phyloP scores from a whole-genome alignment of 345 rosid species.

The Pistacia atlantica region DNA sequence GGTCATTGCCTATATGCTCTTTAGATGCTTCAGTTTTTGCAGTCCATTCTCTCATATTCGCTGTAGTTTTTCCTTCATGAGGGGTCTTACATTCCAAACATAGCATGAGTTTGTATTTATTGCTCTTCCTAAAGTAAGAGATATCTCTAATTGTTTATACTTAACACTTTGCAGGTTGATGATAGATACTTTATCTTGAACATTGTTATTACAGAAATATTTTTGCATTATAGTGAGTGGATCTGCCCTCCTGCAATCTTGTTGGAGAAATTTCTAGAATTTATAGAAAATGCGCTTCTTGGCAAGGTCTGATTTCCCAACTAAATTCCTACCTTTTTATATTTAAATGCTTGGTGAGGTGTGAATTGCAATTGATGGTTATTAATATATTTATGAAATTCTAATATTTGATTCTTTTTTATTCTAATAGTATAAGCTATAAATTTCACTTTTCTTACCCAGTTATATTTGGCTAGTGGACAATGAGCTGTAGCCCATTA shows the following conservation, averaged over 20 bases:
- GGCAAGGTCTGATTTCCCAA: slow-evolving; percentile 56
- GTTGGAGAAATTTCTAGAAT: slow-evolving; percentile 58
- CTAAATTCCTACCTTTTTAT: background rate
- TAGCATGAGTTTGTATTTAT: background rate
- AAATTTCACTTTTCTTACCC: background rate
- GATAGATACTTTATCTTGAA: slow-evolving; percentile 68
- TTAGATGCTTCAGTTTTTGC: background rate
- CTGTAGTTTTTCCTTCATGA: background rate
- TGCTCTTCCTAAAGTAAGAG: background rate
- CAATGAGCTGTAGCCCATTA: background rate
- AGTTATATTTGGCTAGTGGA: background rate
- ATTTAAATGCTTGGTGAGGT: background rate
- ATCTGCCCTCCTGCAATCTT: slow-evolving; percentile 48
- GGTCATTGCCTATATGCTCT: background rate
- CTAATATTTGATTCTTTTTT: background rate
- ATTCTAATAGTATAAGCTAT: background rate
- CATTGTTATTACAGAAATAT: slow-evolving; percentile 58
- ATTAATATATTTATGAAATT: background rate
- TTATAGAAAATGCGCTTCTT: slow-evolving; percentile 62
- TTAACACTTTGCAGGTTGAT: slow-evolving; percentile 56
- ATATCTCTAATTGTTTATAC: slow-evolving; percentile 16
- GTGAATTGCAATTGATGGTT: background rate
- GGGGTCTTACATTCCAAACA: background rate
- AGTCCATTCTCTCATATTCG: background rate
- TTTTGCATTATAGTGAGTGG: slow-evolving; percentile 63